phyloP scores from a whole-genome alignment of 768 basidiomycete genomes.

The Glaciozyma martinii region DNA sequence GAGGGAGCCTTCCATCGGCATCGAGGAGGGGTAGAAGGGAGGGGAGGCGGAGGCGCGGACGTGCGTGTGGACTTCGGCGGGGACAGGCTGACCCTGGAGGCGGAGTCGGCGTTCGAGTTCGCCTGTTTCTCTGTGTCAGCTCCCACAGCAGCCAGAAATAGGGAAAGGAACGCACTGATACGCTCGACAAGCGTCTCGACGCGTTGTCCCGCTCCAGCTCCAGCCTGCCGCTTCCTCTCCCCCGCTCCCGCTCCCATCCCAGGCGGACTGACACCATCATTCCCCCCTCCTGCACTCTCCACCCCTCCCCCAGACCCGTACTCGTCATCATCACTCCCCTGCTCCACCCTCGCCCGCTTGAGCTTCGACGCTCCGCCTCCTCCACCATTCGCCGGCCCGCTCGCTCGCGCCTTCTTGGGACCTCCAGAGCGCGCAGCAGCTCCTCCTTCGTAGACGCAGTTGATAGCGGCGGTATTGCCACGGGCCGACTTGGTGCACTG shows the following conservation, averaged over 20 bases:
- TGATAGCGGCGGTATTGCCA: not conserved
- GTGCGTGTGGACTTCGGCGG: not conserved
- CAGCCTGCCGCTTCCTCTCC: slow-evolving; percentile 1
- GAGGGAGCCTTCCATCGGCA: not conserved
- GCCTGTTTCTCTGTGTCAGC: not conserved
- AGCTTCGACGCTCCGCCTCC: not conserved
- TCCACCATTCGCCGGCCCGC: not conserved
- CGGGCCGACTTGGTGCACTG: slow-evolving; percentile 26
- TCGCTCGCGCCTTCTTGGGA: not conserved
- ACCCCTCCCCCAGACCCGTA: too few species aligned
- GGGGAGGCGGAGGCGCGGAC: slow-evolving; percentile 1
- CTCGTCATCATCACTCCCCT: too few species aligned
- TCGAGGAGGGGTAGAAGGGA: not conserved
- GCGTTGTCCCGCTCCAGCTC: slow-evolving; percentile 4
- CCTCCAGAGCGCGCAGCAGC: slow-evolving; percentile 20
- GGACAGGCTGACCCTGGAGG: slow-evolving; percentile 11
- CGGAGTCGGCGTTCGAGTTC: slow-evolving; percentile 19
- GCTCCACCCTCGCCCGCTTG: not conserved
- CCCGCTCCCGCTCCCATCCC: not conserved
- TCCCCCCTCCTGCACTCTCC: not conserved
- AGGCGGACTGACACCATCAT: too few species aligned
- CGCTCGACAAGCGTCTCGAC: slow-evolving; percentile 4
- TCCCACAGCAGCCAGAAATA: not conserved
- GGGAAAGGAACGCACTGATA: not conserved
- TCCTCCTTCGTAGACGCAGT: slow-evolving; percentile 29